Evolutionary conservation across 306 rosid species (phyloP).

Genomic region (Cotoneaster glaucophyllus): DNA sequence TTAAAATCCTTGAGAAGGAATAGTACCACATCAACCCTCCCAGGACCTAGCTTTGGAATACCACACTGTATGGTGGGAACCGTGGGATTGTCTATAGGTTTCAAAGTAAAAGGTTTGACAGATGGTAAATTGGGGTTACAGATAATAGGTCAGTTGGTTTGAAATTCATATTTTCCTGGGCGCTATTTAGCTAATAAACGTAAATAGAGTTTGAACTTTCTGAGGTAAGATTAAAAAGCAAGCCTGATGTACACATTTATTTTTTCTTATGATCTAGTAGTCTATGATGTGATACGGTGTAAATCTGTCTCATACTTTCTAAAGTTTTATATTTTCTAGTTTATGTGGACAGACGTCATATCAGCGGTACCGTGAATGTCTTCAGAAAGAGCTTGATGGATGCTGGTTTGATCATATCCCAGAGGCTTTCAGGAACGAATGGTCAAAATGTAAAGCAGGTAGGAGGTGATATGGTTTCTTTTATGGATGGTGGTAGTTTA

Average conservation of each 20-base stretch:
- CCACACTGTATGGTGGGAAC: neutral
- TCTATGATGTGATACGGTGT: neutral
- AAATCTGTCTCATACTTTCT: constrained; percentile 38
- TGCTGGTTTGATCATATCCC: constrained; percentile 77
- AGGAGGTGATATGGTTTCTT: neutral
- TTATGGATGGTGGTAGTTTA: neutral
- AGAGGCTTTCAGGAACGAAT: constrained; percentile 59
- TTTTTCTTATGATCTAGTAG: neutral
- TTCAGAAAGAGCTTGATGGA: constrained; percentile 64
- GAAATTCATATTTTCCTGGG: neutral
- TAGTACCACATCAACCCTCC: neutral
- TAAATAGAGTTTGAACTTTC: neutral
- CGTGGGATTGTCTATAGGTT: neutral
- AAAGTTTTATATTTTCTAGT: constrained; percentile 71
- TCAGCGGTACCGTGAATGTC: constrained; percentile 42
- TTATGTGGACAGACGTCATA: constrained; percentile 62
- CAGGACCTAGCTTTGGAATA: neutral
- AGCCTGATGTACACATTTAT: neutral
- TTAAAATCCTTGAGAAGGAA: neutral
- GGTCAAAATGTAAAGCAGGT: constrained; percentile 63
- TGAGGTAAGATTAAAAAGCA: neutral
- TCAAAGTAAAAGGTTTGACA: neutral
- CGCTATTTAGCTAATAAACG: neutral
- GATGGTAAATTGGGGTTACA: neutral
- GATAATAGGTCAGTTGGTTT: neutral